Base-by-base conservation (phyloP, 169 alveolate genomes). In the Fabrea salina region DNA sequence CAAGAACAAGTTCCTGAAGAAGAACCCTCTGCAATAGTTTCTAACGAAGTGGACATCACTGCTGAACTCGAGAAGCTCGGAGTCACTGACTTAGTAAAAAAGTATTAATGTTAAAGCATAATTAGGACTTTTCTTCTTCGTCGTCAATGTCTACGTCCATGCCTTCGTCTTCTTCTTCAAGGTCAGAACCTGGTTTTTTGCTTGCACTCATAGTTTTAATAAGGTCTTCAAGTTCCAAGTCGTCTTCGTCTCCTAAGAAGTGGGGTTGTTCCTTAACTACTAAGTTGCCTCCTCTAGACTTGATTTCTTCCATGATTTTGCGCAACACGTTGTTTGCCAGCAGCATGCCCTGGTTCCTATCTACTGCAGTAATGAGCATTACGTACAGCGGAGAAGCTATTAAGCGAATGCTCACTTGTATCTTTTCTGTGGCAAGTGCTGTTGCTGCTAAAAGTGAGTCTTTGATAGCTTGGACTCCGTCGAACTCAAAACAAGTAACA, bases 381-480 rank as follows among this genome's bases (percentile, higher is more conserved):
- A 92, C 95, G 87, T 94, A 97, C 51, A 94, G 95, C 4, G 99
- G 99, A 1, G 98, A 43, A 94, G 84, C 59, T 85, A 72, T 61
- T 51, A 50, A 22, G 30, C 39, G 33, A 19, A n/a, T 51, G 25
- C 51, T 16, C 8, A 53, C 19, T 37, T 57, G 33, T 5, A 70
- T 41, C n/a, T 80, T 67, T 32, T 49, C 82, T 19, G 71, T 43
- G 3, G 66, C 86, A n/a, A 86, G n/a, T 13, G 30, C 59, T 16
- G 16, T 30, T 1, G 61, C 98, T 35, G 93, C 94, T 32, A 82
- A 75, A 32, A 98, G 90, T 27, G 99, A 97, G 41, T 79, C 94
- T 85, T 96, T 94, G 53, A 98, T 98, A n/a, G 99, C 99, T 79
- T 97, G 99, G 41, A 97, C 94, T 30, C 99, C 99, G 61, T 97